Base-by-base conservation (phyloP, 495 filamentous ascomycete species). In the Aspergillus taichungensis region DNA sequence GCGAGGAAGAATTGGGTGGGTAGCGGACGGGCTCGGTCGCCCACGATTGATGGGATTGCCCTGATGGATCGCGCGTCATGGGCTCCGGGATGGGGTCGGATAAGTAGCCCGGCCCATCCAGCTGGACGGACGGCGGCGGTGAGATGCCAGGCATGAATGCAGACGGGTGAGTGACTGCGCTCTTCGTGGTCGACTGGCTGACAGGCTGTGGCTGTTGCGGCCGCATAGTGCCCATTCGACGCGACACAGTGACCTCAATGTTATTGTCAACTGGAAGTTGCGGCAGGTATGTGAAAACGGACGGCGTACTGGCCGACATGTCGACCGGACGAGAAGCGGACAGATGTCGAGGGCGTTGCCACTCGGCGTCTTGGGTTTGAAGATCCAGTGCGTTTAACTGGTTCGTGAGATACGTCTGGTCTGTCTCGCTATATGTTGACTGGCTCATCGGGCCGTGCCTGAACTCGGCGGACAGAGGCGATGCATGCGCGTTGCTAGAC, bases 381-480 rank as follows among this genome's bases (percentile, higher is more conserved):
- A 63, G 34, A 30, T 61, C 56, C 29, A 61, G 28, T 0, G 46
- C 55, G 8, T 40, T 38, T 6, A 64, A 30, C 6, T 55, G 45
- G 8, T 58, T 51, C 1, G 34, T 39, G 18, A 52, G 30, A 14
- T 43, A 30, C 2, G 57, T 51, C 6, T 49, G 42, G 0, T 64
- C 64, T 29, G 67, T 59, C 31, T 71, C 69, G 47, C 64, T 70
- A 24, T 66, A 64, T 2, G 61, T 63, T n/a, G 66, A 65, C 8
- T 59, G 53, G 33, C 38, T 49, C 40, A 64, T 37, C 28, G 48
- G 54, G 30, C 61, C 55, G 24, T 52, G 47, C 13, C 53, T 46
- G 42, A 66, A 48, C 18, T 74, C 70, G 0, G 51, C 52, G 6
- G 60, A 50, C 10, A 71, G 45, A 1, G 69, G 64, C 5, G 68